A percentile compares a stretch with the other conserved stretches of the same genome.
Conservation (phyloP, 176 grass and related monocot species). For the Oryza glaberrima region DNA sequence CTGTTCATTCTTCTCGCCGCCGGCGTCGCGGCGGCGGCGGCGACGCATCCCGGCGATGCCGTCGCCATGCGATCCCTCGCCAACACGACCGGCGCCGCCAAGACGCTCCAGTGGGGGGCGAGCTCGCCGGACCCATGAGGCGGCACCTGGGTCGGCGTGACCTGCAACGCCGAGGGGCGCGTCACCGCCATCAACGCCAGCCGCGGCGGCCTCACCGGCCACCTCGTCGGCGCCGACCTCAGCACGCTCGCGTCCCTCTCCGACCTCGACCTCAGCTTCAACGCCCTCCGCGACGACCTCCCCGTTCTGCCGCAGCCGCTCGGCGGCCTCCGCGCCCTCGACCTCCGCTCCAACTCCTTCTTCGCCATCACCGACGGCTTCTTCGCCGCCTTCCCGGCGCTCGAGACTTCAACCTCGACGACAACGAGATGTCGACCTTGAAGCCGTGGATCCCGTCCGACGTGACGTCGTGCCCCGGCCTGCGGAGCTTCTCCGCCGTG, state of each 20-base stretch:
- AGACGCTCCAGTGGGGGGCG: background rate
- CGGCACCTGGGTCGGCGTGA: background rate
- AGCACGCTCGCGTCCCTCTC: background rate
- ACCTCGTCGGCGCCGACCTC: background rate
- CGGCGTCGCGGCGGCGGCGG: background rate
- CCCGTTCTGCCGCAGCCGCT: too few species aligned
- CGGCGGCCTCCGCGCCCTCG: too few species aligned
- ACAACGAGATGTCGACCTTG: too few species aligned
- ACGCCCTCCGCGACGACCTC: background rate
- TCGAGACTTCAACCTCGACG: too few species aligned
- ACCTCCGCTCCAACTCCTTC: too few species aligned
- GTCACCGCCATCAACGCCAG: constrained; percentile 13
- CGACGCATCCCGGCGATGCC: background rate
- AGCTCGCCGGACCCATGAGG: background rate
- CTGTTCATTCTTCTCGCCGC: background rate
- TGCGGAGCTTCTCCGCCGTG: too few species aligned
- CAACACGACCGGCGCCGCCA: background rate
- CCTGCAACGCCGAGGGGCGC: background rate
- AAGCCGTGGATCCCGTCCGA: too few species aligned
- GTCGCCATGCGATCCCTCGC: constrained; percentile 3
- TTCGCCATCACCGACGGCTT: too few species aligned
- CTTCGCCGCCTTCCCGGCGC: too few species aligned
- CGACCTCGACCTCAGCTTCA: constrained; percentile 26
- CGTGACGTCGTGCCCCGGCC: too few species aligned
- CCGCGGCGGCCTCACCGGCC: background rate